Evolutionary conservation across 768 basidiomycete species (phyloP).

Genomic region (Agrocybe praecox): DNA sequence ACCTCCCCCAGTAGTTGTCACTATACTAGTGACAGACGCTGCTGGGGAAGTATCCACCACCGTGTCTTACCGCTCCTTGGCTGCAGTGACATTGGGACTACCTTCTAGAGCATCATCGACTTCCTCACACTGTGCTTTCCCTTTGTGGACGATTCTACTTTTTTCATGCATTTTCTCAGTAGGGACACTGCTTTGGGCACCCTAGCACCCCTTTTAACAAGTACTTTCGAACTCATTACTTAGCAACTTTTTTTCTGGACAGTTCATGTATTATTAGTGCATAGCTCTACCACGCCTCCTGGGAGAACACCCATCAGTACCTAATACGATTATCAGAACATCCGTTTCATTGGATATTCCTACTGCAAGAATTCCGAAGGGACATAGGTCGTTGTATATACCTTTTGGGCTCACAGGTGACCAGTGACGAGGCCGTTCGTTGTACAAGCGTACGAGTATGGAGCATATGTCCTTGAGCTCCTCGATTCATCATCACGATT

Average conservation of each 20-base stretch:
- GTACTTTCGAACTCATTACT: not conserved
- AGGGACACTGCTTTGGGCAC: not conserved
- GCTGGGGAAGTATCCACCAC: conserved; percentile 56
- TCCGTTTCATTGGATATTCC: too few relatives aligned
- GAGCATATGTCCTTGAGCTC: too few relatives aligned
- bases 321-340: too few relatives aligned
- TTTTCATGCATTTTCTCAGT: not conserved
- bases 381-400: too few relatives aligned
- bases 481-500: too few relatives aligned
- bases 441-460: too few relatives aligned
- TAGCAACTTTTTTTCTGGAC: not conserved
- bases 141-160: not conserved
- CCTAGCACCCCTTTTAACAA: not conserved
- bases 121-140: not conserved
- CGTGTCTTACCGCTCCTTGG: conserved; percentile 46
- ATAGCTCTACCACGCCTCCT: too few relatives aligned
- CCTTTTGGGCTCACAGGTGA: too few relatives aligned
- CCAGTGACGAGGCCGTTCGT: too few relatives aligned
- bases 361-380: too few relatives aligned
- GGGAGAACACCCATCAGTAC: too few relatives aligned
- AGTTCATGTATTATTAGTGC: conserved; percentile 8
- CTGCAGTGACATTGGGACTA: conserved; percentile 58
- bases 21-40: conserved; percentile 58
- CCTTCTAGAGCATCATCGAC: conserved; percentile 48
- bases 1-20: conserved; percentile 51